Evolutionary conservation across 2,329 filamentous ascomycete genomes (phyloP).

Genomic region (Talaromyces sp.): DNA sequence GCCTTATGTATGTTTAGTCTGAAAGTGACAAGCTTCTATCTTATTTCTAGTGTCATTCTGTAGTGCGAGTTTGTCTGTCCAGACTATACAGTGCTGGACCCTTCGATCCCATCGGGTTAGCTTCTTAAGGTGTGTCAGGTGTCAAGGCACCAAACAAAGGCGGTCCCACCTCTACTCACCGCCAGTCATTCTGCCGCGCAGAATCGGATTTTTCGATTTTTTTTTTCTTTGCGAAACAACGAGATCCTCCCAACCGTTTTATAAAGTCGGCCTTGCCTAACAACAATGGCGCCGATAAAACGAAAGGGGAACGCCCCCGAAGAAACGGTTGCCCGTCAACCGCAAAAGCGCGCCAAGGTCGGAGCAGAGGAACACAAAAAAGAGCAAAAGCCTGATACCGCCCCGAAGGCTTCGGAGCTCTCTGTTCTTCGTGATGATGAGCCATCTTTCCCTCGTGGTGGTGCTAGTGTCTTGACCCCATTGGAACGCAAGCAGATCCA

Average conservation of each 20-base stretch:
- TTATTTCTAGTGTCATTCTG: too few relatives aligned
- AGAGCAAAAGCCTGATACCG: slow-evolving; percentile 34
- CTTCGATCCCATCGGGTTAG: not conserved
- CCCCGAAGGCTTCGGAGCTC: slow-evolving; percentile 38
- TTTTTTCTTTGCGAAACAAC: slow-evolving; percentile 31
- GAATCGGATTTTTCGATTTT: slow-evolving; percentile 29
- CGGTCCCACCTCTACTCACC: slow-evolving; percentile 15
- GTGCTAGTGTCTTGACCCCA: slow-evolving; percentile 85
- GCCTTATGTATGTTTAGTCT: too few relatives aligned
- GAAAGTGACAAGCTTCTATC: too few relatives aligned
- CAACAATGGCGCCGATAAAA: slow-evolving; percentile 49
- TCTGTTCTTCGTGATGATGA: slow-evolving; percentile 72
- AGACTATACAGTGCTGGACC: too few relatives aligned
- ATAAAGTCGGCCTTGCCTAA: slow-evolving; percentile 26
- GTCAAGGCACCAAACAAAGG: slow-evolving; percentile 1
- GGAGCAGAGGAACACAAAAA: slow-evolving; percentile 38
- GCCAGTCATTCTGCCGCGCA: slow-evolving; percentile 23
- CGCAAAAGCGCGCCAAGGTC: slow-evolving; percentile 46
- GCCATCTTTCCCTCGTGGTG: slow-evolving; percentile 87
- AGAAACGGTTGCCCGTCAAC: slow-evolving; percentile 37
- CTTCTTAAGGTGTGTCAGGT: not conserved
- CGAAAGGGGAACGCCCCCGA: slow-evolving; percentile 47
- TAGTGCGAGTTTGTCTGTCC: too few relatives aligned
- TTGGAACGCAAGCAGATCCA: slow-evolving; percentile 96
- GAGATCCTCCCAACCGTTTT: slow-evolving; percentile 27